phyloP scores from a whole-genome alignment of 2,329 filamentous ascomycete genomes.

The Exophiala mesophila region DNA sequence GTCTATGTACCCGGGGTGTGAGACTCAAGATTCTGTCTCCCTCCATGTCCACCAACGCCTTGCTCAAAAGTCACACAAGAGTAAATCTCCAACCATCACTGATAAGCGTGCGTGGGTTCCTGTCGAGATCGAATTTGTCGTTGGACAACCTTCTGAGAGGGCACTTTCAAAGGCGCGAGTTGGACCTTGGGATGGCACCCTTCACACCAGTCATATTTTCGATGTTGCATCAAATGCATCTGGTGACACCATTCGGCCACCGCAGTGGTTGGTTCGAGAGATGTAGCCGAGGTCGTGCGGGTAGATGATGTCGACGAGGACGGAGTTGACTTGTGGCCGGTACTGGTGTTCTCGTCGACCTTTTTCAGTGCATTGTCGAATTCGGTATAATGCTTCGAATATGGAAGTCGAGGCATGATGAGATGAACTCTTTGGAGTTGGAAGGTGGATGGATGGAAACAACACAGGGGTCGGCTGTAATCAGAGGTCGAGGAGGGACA shows the following conservation, averaged over 20 bases:
- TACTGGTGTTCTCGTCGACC: not conserved
- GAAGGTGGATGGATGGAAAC: not conserved
- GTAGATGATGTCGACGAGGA: slow-evolving; percentile 15
- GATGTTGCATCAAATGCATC: slow-evolving; percentile 24
- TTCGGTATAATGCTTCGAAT: slow-evolving; percentile 14
- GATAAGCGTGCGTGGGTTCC: slow-evolving; percentile 18
- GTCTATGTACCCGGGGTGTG: too few relatives aligned
- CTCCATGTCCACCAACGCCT: slow-evolving; percentile 16
- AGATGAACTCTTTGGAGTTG: not conserved
- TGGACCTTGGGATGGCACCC: slow-evolving; percentile 18
- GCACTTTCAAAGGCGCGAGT: slow-evolving; percentile 10
- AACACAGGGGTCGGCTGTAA: not conserved
- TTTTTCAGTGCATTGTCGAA: slow-evolving; percentile 11
- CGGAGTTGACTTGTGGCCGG: slow-evolving; percentile 8
- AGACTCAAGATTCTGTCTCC: not conserved
- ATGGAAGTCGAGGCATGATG: slow-evolving; percentile 10
- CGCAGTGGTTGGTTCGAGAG: slow-evolving; percentile 20
- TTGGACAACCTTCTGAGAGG: slow-evolving; percentile 17
- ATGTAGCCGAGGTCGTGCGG: slow-evolving; percentile 17
- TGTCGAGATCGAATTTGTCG: slow-evolving; percentile 8
- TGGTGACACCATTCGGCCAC: slow-evolving; percentile 27
- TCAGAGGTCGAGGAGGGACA: slow-evolving; percentile 1
- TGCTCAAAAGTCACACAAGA: slow-evolving; percentile 13
- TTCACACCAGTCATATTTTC: slow-evolving; percentile 25
- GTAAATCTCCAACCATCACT: slow-evolving; percentile 6